Percentiles rank a stretch among this genome's conserved stretches.
Evolutionary conservation across 257 asterid genomes (phyloP).

Genomic region (Handroanthus guayacan): DNA sequence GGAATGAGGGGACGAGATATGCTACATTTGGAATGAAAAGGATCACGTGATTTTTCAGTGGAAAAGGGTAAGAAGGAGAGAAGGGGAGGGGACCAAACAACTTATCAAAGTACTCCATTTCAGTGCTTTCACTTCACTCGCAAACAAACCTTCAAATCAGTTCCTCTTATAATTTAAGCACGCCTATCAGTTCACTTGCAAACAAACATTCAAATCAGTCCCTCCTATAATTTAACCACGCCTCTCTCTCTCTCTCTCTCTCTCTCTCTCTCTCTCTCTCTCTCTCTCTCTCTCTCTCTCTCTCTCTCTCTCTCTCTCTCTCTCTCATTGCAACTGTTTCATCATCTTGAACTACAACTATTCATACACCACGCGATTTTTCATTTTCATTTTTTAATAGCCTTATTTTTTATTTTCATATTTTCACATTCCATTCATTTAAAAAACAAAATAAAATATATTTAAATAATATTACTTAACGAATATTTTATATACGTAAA

Average conservation of each 20-base stretch:
- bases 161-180: not conserved
- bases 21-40: conserved; percentile 35
- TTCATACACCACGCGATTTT: too few species aligned
- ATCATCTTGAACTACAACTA: too few species aligned
- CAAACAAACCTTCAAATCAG: conserved; percentile 8
- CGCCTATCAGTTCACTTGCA: not conserved
- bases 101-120: not conserved
- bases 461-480: too few species aligned
- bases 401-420: too few species aligned
- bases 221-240: not conserved
- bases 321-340: too few species aligned
- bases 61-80: not conserved
- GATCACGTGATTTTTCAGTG: conserved; percentile 41
- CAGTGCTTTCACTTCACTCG: not conserved
- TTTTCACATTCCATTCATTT: too few species aligned
- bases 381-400: too few species aligned
- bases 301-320: not conserved
- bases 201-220: conserved; percentile 5
- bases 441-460: too few species aligned
- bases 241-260: not conserved
- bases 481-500: too few species aligned
- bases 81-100: not conserved
- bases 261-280: too few species aligned
- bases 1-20: conserved; percentile 3
- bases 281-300: too few species aligned